Evolutionary conservation across 768 basidiomycete species (phyloP).

Genomic region (Lactarius akahatsu): DNA sequence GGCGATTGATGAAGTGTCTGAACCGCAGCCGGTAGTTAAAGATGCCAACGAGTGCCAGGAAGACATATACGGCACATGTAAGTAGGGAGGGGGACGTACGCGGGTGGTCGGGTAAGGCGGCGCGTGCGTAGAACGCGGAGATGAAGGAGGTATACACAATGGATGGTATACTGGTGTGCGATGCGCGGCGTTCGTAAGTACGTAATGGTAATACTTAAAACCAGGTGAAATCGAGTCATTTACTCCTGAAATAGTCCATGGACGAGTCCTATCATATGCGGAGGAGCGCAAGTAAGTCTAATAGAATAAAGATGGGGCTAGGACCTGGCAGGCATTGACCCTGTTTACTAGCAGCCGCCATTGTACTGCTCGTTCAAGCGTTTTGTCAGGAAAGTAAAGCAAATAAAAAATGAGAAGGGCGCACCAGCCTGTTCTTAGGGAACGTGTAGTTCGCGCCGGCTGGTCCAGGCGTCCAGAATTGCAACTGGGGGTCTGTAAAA

Average conservation of each 20-base stretch:
- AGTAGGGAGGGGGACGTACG: neutral
- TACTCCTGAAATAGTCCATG: constrained; percentile 13
- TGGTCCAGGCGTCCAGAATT: constrained; percentile 33
- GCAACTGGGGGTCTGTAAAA: constrained; percentile 36
- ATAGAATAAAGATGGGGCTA: constrained; percentile 5
- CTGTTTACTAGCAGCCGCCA: constrained; percentile 19
- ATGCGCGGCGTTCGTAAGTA: constrained; percentile 20
- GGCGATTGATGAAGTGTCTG: constrained; percentile 1
- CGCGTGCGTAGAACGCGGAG: constrained; percentile 4
- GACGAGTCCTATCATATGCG: constrained; percentile 16
- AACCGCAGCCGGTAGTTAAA: neutral
- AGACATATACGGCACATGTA: constrained; percentile 4
- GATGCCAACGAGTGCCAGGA: neutral
- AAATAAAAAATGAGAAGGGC: neutral
- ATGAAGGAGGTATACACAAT: constrained; percentile 23
- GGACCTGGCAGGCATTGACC: neutral
- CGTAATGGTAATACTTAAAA: constrained; percentile 17
- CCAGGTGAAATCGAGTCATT: constrained; percentile 11
- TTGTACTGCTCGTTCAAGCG: constrained; percentile 8
- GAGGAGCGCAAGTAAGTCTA: constrained; percentile 16
- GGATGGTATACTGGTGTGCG: constrained; percentile 17
- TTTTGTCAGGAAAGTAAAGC: neutral
- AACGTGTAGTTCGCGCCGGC: constrained; percentile 36
- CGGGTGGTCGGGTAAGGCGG: neutral
- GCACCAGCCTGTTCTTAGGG: constrained; percentile 35